phyloP scores from a whole-genome alignment of 2,329 filamentous ascomycete genomes.

The Aspergillus thermomutatus region DNA sequence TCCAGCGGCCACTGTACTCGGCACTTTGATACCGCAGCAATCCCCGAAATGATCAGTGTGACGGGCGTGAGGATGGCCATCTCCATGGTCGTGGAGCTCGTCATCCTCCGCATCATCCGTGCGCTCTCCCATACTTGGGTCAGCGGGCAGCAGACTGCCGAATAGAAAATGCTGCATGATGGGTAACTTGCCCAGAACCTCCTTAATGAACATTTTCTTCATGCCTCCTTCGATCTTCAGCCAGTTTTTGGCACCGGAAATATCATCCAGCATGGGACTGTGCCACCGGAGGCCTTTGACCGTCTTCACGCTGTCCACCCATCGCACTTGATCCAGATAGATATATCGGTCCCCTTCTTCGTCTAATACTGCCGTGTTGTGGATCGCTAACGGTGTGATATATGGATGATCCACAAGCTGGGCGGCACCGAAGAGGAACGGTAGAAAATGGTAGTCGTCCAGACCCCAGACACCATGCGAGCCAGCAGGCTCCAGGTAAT shows the following conservation, averaged over 20 bases:
- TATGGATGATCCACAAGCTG: slow-evolving; percentile 83
- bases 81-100: slow-evolving; percentile 58
- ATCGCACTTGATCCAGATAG: slow-evolving; percentile 88
- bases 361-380: slow-evolving; percentile 82
- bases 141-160: slow-evolving; percentile 76
- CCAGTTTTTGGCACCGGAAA: slow-evolving; percentile 86
- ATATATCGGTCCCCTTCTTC: slow-evolving; percentile 80
- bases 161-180: slow-evolving; percentile 99
- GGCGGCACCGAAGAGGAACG: slow-evolving; percentile 89
- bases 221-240: slow-evolving; percentile 90
- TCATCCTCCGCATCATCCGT: slow-evolving; percentile 49
- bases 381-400: slow-evolving; percentile 76
- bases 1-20: slow-evolving; percentile 86
- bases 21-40: slow-evolving; percentile 97
- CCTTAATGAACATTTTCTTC: slow-evolving; percentile 92
- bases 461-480: slow-evolving; percentile 98
- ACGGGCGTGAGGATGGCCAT: slow-evolving; percentile 66
- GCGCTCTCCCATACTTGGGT: slow-evolving; percentile 66
- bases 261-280: slow-evolving; percentile 97
- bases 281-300: slow-evolving; percentile 95
- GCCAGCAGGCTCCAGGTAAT: slow-evolving; percentile 94
- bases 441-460: slow-evolving; percentile 95
- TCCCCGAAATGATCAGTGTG: slow-evolving; percentile 71
- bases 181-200: slow-evolving; percentile 87
- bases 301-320: slow-evolving; percentile 95